Percentiles rank a stretch among this genome's conserved stretches.
These are phyloP conservation scores for Penicillium paneum DNA, from an alignment of 2,329 filamentous ascomycete genomes.

Conservation along the genomic window DNA sequence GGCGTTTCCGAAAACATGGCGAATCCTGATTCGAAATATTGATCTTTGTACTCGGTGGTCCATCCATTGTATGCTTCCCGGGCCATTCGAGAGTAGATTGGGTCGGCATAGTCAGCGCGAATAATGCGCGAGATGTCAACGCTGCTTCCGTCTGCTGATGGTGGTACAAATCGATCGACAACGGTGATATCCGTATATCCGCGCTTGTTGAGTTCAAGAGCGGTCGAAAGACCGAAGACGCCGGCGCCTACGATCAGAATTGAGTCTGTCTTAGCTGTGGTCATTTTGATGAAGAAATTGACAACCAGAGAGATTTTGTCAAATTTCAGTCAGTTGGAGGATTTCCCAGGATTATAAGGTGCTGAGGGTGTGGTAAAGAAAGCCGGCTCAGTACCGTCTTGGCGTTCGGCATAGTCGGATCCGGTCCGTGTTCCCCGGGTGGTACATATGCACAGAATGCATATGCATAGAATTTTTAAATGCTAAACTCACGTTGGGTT, in stretches of 20 bases:
- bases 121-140: slow-evolving; percentile 59
- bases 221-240: slow-evolving; percentile 33
- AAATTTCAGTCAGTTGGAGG: background rate
- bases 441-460: background rate
- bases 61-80: slow-evolving; percentile 66
- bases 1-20: slow-evolving; percentile 27
- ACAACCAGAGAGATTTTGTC: background rate
- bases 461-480: background rate
- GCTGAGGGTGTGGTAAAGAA: background rate
- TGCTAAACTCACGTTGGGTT: slow-evolving; percentile 12
- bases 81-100: slow-evolving; percentile 69
- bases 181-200: slow-evolving; percentile 52
- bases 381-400: slow-evolving; percentile 16
- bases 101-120: slow-evolving; percentile 71
- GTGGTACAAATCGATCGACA: slow-evolving; percentile 54
- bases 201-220: slow-evolving; percentile 64
- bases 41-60: slow-evolving; percentile 44
- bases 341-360: background rate
- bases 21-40: slow-evolving; percentile 31
- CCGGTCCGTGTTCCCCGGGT: slow-evolving; percentile 17
- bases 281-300: slow-evolving; percentile 15
- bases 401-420: slow-evolving; percentile 14
- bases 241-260: slow-evolving; percentile 55
- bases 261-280: slow-evolving; percentile 34
- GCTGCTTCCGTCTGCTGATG: slow-evolving; percentile 52